Evolutionary conservation across 305 asterid species (phyloP), one percentile per base, ranked within the genome.

Genomic region (Fraxinus paxiana): DNA sequence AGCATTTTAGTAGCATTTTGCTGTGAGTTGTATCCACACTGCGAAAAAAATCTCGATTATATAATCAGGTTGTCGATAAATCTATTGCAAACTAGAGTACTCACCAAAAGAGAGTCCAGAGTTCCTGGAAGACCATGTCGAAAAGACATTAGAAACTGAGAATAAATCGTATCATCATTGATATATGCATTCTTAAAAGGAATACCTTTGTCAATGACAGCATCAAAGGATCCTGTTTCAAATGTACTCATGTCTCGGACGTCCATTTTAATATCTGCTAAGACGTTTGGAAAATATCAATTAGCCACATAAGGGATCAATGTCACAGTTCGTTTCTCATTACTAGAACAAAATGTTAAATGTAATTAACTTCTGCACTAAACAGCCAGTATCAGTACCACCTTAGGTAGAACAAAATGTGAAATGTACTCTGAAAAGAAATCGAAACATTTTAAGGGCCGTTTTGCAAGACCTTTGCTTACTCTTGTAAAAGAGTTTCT

Each of bases 81-180:
- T 41, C 67, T 28, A 79, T 56, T 34, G 43, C 73, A 18, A 74
- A 54, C 20, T 9, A 77, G 78, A 76, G 8, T 71, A 88, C 96
- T 87, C 83, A 91, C 97, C 94, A 92, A 81, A 76, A 92, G 93
- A 80, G 97, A 88, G 87, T 92, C 94, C 88, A 91, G 85, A 78
- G 96, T 91, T 46, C 97, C 97, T 92, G 90, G 80, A 85, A 82
- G 81, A 83, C 76, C 48, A 82, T 76, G 74, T 73, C n/a, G 20
- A 77, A 83, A 79, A 84, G 74, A 26, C 79, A 84, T 92, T 84
- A 91, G 90, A 83, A 82, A 87, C 67, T 51, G 78, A 22, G 48
- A 71, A 34, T 41, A 54, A 10, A 82, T 8, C 34, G 2, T 70
- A 37, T 79, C 54, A 88, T 77, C 38, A 87, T 38, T 34, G 18